Percentiles rank a stretch among this genome's conserved stretches.
These are phyloP conservation scores for Fusarium nodosum DNA, from an alignment of 2,329 filamentous ascomycete species.

Conservation along the genomic window DNA sequence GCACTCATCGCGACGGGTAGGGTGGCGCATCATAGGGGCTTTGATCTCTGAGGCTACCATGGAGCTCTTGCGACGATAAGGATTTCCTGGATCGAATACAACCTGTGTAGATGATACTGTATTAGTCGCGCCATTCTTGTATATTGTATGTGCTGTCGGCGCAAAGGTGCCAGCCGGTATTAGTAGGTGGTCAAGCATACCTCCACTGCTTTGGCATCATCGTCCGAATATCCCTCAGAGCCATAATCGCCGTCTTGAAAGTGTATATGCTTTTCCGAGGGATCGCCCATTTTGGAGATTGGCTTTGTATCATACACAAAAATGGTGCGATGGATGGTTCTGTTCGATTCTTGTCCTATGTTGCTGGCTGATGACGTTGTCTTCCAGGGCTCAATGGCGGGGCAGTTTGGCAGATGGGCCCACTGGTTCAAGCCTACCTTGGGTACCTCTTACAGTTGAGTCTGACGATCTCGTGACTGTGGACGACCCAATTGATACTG, in stretches of 20 bases:
- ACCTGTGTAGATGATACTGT: conserved; percentile 59
- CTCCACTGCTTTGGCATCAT: conserved; percentile 63
- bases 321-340: conserved; percentile 3
- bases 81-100: conserved; percentile 71
- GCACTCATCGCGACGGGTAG: conserved; percentile 65
- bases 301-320: conserved; percentile 3
- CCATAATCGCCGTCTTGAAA: conserved; percentile 55
- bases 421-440: conserved; percentile 13
- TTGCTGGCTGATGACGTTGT: conserved; percentile 37
- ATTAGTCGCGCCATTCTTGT: conserved; percentile 17
- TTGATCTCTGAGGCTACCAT: conserved; percentile 66
- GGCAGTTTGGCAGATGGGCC: conserved; percentile 29
- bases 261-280: conserved; percentile 42
- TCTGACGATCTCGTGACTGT: conserved; percentile 5
- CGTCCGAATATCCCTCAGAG: conserved; percentile 65
- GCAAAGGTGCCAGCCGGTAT: not conserved
- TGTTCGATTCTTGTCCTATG: conserved; percentile 12
- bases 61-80: conserved; percentile 76
- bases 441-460: not conserved
- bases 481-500: not conserved
- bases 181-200: conserved; percentile 52
- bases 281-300: conserved; percentile 38
- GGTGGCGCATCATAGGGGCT: conserved; percentile 50
- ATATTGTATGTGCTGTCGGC: not conserved
- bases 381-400: conserved; percentile 28